Evolutionary conservation across 208 protist species (phyloP).

Genomic region (Angomonas ambiguus): DNA sequence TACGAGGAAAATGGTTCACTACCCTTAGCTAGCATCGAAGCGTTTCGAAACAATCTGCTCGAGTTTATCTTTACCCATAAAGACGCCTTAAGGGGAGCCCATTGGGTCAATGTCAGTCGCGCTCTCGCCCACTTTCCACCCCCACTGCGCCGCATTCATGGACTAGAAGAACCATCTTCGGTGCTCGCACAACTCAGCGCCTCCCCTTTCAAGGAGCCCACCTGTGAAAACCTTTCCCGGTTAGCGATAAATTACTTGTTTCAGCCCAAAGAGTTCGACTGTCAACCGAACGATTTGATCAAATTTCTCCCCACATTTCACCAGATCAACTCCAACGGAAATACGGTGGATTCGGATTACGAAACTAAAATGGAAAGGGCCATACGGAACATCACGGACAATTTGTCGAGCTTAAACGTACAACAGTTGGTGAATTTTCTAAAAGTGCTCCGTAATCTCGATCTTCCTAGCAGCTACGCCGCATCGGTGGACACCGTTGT

Average conservation of each 20-base stretch:
- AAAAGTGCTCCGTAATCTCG: conserved; percentile 39
- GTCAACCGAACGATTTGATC: conserved; percentile 15
- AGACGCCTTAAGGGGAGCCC: conserved; percentile 59
- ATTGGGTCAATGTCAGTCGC: conserved; percentile 79
- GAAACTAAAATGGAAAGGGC: conserved; percentile 9
- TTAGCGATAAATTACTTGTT: conserved; percentile 22
- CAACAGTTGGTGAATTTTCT: conserved; percentile 38
- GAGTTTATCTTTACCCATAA: conserved; percentile 65
- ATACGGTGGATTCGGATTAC: background rate
- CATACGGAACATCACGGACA: conserved; percentile 18
- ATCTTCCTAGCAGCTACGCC: conserved; percentile 21
- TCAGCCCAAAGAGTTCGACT: conserved; percentile 16
- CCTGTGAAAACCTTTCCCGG: conserved; percentile 15
- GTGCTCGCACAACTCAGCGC: background rate
- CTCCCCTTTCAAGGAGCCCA: background rate
- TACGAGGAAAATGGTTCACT: conserved; percentile 38
- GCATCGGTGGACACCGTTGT: conserved; percentile 23
- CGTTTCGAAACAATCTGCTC: conserved; percentile 50
- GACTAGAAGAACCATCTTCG: conserved; percentile 3
- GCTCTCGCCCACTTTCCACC: conserved; percentile 73
- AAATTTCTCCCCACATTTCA: conserved; percentile 46
- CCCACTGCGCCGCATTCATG: conserved; percentile 12
- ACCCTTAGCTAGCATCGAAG: conserved; percentile 49
- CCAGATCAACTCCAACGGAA: conserved; percentile 15
- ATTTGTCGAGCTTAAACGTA: conserved; percentile 5